A percentile compares a stretch with the other conserved stretches of the same genome.
phyloP scores from a whole-genome alignment of 2,329 filamentous ascomycete species.

The Colletotrichum eremochloae region DNA sequence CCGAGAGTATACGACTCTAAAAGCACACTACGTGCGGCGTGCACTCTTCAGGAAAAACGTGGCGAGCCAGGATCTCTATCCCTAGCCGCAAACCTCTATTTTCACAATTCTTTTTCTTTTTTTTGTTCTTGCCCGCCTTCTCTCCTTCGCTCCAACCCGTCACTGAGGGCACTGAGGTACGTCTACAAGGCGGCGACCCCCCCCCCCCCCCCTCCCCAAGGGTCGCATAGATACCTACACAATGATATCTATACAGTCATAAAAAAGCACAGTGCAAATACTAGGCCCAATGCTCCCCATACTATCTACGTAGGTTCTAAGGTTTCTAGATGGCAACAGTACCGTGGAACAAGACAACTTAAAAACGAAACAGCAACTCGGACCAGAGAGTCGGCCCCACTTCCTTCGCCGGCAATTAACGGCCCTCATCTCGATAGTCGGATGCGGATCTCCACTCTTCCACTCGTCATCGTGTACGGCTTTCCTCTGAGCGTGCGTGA shows the following conservation, averaged over 20 bases:
- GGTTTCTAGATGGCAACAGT: too few relatives aligned
- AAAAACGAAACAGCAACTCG: background rate
- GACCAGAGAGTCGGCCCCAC: background rate
- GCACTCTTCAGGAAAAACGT: conserved; percentile 34
- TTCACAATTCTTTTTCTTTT: background rate
- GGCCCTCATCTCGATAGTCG: background rate
- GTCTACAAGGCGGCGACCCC: background rate
- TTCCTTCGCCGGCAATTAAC: conserved; percentile 18
- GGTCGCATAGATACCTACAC: too few relatives aligned
- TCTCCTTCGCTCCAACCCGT: background rate
- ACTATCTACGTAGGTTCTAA: too few relatives aligned
- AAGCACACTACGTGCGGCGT: background rate
- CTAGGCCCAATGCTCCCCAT: too few relatives aligned
- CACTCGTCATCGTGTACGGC: conserved; percentile 15
- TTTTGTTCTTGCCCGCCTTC: background rate
- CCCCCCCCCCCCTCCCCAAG: too few relatives aligned
- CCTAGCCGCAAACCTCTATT: background rate
- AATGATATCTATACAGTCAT: background rate
- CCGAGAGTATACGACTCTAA: too few relatives aligned
- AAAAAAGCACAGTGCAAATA: background rate
- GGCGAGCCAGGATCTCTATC: conserved; percentile 30
- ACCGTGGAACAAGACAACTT: too few relatives aligned
- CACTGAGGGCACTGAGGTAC: too few relatives aligned
- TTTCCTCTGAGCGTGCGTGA: background rate
- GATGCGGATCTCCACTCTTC: background rate